Conservation (phyloP, 139 green algal species). For the Picochlorum costavermella region DNA sequence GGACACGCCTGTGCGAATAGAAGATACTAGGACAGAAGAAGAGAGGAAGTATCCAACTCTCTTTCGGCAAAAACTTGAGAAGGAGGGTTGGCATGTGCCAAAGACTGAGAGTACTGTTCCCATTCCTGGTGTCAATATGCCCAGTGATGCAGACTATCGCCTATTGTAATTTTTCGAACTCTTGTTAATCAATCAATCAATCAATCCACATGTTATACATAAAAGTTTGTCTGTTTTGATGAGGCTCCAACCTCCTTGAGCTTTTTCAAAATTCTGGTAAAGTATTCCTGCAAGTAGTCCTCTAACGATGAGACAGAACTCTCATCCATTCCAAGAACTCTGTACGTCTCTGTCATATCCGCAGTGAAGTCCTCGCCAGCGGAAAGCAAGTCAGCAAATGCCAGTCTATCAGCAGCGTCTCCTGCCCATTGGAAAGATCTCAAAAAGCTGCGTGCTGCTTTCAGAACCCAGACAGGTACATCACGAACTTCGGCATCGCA, state of each 20-base stretch:
- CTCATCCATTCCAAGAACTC: slow-evolving; percentile 77
- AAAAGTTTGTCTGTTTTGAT: slow-evolving; percentile 84
- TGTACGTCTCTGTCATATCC: slow-evolving; percentile 88
- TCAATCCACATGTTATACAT: slow-evolving; percentile 55
- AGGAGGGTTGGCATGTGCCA: slow-evolving; percentile 34
- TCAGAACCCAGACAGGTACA: slow-evolving; percentile 86
- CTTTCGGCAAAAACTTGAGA: slow-evolving; percentile 38
- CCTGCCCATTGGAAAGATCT: slow-evolving; percentile 80
- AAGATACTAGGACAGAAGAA: slow-evolving; percentile 52
- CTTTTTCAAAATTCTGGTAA: slow-evolving; percentile 89
- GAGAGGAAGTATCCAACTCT: slow-evolving; percentile 54
- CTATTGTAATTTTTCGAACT: neutral
- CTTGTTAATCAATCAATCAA: neutral
- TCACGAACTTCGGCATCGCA: slow-evolving; percentile 70
- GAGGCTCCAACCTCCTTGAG: slow-evolving; percentile 95
- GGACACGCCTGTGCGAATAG: slow-evolving; percentile 34
- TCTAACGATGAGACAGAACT: slow-evolving; percentile 70
- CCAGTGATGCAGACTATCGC: neutral
- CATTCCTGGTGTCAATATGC: slow-evolving; percentile 30
- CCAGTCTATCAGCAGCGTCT: slow-evolving; percentile 89
- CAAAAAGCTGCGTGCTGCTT: slow-evolving; percentile 66
- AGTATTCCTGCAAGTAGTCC: slow-evolving; percentile 91
- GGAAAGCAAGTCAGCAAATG: slow-evolving; percentile 84
- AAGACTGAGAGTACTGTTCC: slow-evolving; percentile 27
- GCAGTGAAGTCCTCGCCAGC: slow-evolving; percentile 76